phyloP scores from a whole-genome alignment of 306 rosid genomes.

The Datisca glomerata region DNA sequence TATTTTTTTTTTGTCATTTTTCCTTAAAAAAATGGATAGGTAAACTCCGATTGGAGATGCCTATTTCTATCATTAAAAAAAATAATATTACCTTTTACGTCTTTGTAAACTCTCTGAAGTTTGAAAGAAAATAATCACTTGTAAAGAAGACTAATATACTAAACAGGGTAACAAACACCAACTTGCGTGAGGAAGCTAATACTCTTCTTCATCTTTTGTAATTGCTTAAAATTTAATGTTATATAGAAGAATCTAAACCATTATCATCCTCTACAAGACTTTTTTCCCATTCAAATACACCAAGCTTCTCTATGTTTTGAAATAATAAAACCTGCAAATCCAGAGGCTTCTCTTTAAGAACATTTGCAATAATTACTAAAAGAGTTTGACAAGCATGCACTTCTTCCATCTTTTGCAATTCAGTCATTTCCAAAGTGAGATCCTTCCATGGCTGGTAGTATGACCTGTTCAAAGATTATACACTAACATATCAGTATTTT shows the following conservation, averaged over 20 bases:
- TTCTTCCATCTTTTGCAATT: constrained; percentile 53
- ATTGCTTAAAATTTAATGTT: background rate
- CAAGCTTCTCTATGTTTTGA: constrained; percentile 29
- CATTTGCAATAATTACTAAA: constrained; percentile 37
- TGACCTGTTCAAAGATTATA: constrained; percentile 35
- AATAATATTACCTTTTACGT: too few species aligned
- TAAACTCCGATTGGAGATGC: too few species aligned
- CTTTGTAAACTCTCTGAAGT: too few species aligned
- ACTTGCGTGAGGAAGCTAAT: too few species aligned
- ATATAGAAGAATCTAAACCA: background rate
- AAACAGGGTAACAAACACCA: too few species aligned
- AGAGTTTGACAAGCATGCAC: constrained; percentile 59
- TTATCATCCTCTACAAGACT: constrained; percentile 12
- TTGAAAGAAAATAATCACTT: too few species aligned
- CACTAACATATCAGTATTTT: constrained; percentile 5
- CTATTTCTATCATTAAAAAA: too few species aligned
- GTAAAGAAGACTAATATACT: too few species aligned
- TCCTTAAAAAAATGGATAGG: too few species aligned
- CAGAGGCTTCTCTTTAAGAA: constrained; percentile 31
- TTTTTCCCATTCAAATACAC: constrained; percentile 61
- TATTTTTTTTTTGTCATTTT: too few species aligned
- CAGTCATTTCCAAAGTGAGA: constrained; percentile 23
- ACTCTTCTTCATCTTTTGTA: too few species aligned
- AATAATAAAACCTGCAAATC: constrained; percentile 29
- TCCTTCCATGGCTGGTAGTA: constrained; percentile 63